Conservation (phyloP, 164 flowering plant species). For the Chimonanthus praecox region DNA sequence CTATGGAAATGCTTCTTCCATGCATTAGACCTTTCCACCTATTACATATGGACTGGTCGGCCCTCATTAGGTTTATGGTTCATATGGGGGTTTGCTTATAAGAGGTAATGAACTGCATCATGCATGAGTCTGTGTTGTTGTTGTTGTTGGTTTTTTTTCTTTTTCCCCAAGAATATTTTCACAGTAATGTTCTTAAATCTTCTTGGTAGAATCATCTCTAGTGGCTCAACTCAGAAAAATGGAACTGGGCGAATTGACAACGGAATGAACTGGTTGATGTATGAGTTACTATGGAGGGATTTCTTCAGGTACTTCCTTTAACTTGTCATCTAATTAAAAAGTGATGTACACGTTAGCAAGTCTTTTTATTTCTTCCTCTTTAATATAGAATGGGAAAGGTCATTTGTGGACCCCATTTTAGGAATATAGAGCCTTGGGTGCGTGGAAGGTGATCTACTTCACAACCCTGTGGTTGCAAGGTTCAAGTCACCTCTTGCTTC, state of each 20-base stretch:
- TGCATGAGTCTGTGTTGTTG: no score
- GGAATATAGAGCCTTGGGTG: no score
- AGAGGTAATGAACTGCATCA: no score
- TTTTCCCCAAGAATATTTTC: not conserved
- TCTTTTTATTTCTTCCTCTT: not conserved
- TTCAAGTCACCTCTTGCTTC: no score
- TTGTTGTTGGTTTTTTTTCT: not conserved
- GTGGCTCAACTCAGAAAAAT: slow-evolving; percentile 40
- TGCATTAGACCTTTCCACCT: no score
- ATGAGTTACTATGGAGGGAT: slow-evolving; percentile 95
- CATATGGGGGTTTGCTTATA: no score
- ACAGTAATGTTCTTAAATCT: slow-evolving; percentile 2
- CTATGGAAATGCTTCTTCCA: no score
- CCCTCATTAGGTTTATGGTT: no score
- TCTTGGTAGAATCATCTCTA: slow-evolving; percentile 44
- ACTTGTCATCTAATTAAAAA: not conserved
- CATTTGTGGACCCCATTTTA: not conserved
- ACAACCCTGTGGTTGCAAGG: no score
- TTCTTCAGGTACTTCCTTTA: slow-evolving; percentile 68
- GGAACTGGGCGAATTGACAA: slow-evolving; percentile 38
- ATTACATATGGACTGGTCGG: no score
- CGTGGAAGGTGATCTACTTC: no score
- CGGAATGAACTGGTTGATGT: slow-evolving; percentile 86
- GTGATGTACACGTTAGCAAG: not conserved
- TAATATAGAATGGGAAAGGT: not conserved